Conservation (phyloP, 306 rosid genomes). For the Pachyrhizus erosus region DNA sequence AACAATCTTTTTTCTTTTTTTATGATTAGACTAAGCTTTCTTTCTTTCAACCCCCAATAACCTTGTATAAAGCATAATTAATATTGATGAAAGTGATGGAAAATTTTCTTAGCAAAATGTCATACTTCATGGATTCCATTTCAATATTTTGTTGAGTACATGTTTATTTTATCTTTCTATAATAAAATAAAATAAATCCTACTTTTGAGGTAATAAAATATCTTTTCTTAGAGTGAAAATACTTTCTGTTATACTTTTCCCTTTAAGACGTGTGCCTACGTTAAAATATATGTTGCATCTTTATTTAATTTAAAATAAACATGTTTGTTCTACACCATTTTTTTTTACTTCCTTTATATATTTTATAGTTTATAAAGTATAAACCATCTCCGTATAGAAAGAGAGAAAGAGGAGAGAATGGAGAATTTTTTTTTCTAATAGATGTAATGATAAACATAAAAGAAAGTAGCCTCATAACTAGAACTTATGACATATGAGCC, state of each 20-base stretch:
- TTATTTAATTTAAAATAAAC: not conserved
- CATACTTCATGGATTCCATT: not conserved
- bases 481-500: no score
- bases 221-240: not conserved
- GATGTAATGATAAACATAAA: no score
- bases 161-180: not conserved
- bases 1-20: not conserved
- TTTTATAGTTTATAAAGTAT: not conserved
- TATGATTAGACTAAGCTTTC: not conserved
- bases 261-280: not conserved
- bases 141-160: not conserved
- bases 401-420: not conserved
- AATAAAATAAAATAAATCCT: not conserved
- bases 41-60: not conserved
- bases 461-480: no score
- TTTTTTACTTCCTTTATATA: not conserved
- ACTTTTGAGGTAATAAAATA: not conserved
- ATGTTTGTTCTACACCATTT: not conserved
- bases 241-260: not conserved
- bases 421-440: no score
- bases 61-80: not conserved
- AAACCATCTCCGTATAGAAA: not conserved
- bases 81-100: not conserved
- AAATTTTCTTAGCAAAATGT: not conserved
- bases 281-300: not conserved